Base-by-base conservation (phyloP, 2,329 filamentous ascomycete species). In the Exophiala dermatitidis region DNA sequence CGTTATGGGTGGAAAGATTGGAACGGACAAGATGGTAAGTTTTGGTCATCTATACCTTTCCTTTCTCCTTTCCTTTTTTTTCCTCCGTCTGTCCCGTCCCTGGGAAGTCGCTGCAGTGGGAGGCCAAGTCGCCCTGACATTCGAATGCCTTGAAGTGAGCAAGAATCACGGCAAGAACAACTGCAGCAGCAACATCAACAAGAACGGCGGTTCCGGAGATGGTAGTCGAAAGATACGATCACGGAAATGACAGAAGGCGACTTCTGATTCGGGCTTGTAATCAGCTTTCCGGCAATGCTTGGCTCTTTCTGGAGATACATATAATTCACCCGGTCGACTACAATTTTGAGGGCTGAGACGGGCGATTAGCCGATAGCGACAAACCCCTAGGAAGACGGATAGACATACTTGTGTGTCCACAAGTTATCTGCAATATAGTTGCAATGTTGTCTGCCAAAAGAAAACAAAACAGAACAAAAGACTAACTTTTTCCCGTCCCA, bases 1-100 rank as follows among this genome's bases (percentile, higher is more conserved):
- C 85, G 47, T 72, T 72, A 38, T 95, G 90, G 90, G 85, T 91
- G 56, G 72, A 80, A 53, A 79, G 85, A 64, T 83, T 88, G 70
- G 83, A 90, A 65, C 75, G 76, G 47, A 75, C 52, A 26, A 45
- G 81, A 72, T 88, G 84, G 87, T 90, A 75, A 79, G 85, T 70
- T 44, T 45, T 19, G 19, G 19, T 19, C 19, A 19, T 19, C 19
- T 19, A 19, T 2, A 19, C 19, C 19, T 19, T 19, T 19, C 32
- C 30, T 57, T 57, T 49, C 52, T 10, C 28, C 36, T 30, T 44
- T 56, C 51, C 34, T 50, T 48, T 46, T 60, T 49, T 41, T 33
- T 40, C 40, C 34, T 52, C 38, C 38, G 28, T 42, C 30, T 45
- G 52, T 52, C 43, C 47, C 46, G 53, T 56, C 53, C 50, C 60